Evolutionary conservation across 371 early-diverging fungal genomes (phyloP).

Genomic region (Mucor sp.): DNA sequence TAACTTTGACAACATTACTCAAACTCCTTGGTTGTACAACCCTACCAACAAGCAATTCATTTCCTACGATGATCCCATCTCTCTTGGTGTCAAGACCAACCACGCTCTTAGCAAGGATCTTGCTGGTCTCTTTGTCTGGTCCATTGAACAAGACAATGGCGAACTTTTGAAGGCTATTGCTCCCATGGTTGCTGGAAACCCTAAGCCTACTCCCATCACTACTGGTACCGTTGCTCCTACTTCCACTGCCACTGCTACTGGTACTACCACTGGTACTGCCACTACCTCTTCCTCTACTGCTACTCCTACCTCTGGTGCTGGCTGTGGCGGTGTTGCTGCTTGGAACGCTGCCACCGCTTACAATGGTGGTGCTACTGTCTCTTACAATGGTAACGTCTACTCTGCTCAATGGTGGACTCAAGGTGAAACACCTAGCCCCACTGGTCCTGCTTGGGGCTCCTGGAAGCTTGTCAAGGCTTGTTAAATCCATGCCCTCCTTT

Average conservation of each 20-base stretch:
- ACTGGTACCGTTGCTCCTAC: slow-evolving; percentile 11
- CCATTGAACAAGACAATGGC: slow-evolving; percentile 51
- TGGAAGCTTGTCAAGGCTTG: slow-evolving; percentile 20
- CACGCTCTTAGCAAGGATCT: slow-evolving; percentile 49
- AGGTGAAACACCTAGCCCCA: slow-evolving; percentile 24
- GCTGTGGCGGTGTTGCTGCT: slow-evolving; percentile 17
- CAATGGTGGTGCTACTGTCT: slow-evolving; percentile 26
- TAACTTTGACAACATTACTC: slow-evolving; percentile 56
- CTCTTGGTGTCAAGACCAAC: slow-evolving; percentile 56
- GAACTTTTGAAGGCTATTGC: slow-evolving; percentile 53
- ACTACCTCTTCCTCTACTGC: slow-evolving; percentile 3
- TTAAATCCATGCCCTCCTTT: background rate
- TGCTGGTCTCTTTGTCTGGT: slow-evolving; percentile 67
- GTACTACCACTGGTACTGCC: background rate
- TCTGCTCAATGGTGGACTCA: slow-evolving; percentile 54
- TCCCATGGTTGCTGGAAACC: slow-evolving; percentile 15
- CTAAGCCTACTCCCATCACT: slow-evolving; percentile 8
- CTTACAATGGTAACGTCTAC: slow-evolving; percentile 35
- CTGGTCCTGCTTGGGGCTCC: background rate
- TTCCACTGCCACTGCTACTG: slow-evolving; percentile 6
- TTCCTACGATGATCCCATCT: slow-evolving; percentile 66
- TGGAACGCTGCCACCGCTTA: slow-evolving; percentile 21
- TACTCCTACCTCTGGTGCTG: slow-evolving; percentile 9
- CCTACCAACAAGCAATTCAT: slow-evolving; percentile 54
- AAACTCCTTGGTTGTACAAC: slow-evolving; percentile 73